phyloP scores from a whole-genome alignment of 805 yeast genomes.

The Pichia insulana region DNA sequence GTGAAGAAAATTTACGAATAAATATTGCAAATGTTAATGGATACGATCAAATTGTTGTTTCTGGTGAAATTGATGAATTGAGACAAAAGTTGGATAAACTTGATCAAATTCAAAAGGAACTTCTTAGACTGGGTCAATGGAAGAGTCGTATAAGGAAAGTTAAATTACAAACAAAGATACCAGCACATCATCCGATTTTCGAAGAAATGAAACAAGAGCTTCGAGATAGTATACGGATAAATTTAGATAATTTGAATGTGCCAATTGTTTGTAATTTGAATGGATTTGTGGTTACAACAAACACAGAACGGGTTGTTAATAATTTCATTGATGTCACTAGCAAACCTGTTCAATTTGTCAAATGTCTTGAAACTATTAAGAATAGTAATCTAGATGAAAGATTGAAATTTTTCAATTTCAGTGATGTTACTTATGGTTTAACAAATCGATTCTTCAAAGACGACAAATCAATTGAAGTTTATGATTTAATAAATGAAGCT shows the following conservation, averaged over 20 bases:
- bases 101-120: slow-evolving; percentile 7
- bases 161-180: slow-evolving; percentile 25
- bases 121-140: slow-evolving; percentile 16
- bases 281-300: slow-evolving; percentile 16
- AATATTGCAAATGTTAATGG: slow-evolving; percentile 27
- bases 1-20: slow-evolving; percentile 13
- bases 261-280: slow-evolving; percentile 26
- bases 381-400: slow-evolving; percentile 3
- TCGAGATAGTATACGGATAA: slow-evolving; percentile 8
- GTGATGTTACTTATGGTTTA: slow-evolving; percentile 23
- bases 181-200: slow-evolving; percentile 29
- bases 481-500: slow-evolving; percentile 10
- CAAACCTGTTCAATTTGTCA: slow-evolving; percentile 26
- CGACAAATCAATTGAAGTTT: slow-evolving; percentile 3
- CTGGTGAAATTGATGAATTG: slow-evolving; percentile 20
- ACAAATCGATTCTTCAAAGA: slow-evolving; percentile 20
- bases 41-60: slow-evolving; percentile 28
- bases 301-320: slow-evolving; percentile 16
- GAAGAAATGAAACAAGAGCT: slow-evolving; percentile 22
- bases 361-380: slow-evolving; percentile 23
- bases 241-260: slow-evolving; percentile 13
- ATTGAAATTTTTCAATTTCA: slow-evolving; percentile 24
- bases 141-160: slow-evolving; percentile 19
- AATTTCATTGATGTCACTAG: slow-evolving; percentile 26
- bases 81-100: slow-evolving; percentile 11